phyloP scores from a whole-genome alignment of 2,329 filamentous ascomycete genomes.

The Thermoascus crustaceus region DNA sequence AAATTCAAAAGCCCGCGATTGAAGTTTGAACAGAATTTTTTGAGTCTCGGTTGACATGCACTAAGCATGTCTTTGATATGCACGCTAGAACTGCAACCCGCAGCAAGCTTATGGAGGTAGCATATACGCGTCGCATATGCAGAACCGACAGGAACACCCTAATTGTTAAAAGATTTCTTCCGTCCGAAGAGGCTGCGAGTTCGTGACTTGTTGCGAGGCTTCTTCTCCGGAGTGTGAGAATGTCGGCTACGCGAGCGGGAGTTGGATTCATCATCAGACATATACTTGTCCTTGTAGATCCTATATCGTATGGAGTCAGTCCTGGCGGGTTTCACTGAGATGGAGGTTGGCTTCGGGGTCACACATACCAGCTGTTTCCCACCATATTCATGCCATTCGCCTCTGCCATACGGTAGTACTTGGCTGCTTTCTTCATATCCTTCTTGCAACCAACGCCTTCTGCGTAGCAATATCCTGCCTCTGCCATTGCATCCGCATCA shows the following conservation, averaged over 20 bases:
- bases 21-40: no score
- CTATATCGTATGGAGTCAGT: conserved; percentile 40
- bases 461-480: conserved; percentile 93
- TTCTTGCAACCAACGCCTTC: conserved; percentile 93
- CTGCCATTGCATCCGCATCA: conserved; percentile 84
- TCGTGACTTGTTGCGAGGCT: conserved; percentile 66
- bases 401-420: conserved; percentile 83
- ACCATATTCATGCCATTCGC: conserved; percentile 95
- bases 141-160: no score
- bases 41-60: no score
- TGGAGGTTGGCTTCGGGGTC: no score
- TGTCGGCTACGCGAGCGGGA: conserved; percentile 25
- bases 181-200: conserved; percentile 65
- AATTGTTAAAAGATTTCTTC: conserved; percentile 46
- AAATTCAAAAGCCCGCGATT: no score
- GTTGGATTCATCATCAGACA: conserved; percentile 52
- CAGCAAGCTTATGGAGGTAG: no score
- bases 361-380: conserved; percentile 90
- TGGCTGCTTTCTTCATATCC: conserved; percentile 87
- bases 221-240: conserved; percentile 49
- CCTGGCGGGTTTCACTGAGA: no score
- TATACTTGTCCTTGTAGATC: conserved; percentile 96
- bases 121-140: no score
- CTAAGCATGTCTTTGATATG: no score
- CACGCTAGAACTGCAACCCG: no score